Conservation (phyloP, 1,284 basidiomycete species). For the Porodaedalea pini region DNA sequence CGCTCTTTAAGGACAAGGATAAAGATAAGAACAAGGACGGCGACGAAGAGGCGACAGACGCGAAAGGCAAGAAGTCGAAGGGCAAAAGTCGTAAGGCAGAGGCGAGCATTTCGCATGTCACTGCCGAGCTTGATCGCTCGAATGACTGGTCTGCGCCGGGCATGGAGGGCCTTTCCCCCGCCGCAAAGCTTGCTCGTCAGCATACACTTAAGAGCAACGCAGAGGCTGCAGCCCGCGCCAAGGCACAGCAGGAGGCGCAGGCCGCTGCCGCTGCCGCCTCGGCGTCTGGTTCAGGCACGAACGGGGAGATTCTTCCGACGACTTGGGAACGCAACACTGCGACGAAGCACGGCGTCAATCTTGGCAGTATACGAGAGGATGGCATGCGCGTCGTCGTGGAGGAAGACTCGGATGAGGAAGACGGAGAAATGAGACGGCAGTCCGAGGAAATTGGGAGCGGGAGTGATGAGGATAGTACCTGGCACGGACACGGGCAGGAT, state of each 20-base stretch:
- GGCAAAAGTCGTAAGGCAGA: slow-evolving; percentile 66
- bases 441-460: slow-evolving; percentile 46
- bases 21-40: slow-evolving; percentile 62
- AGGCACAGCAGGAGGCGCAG: slow-evolving; percentile 48
- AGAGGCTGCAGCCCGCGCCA: slow-evolving; percentile 72
- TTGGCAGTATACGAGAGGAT: slow-evolving; percentile 42
- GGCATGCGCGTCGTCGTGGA: slow-evolving; percentile 66
- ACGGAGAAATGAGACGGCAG: slow-evolving; percentile 29
- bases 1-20: slow-evolving; percentile 89
- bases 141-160: slow-evolving; percentile 46
- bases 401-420: slow-evolving; percentile 54
- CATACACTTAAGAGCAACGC: slow-evolving; percentile 85
- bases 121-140: slow-evolving; percentile 77
- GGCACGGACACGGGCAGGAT: slow-evolving; percentile 37
- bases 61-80: slow-evolving; percentile 32
- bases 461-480: slow-evolving; percentile 60
- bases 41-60: slow-evolving; percentile 39
- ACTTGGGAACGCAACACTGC: slow-evolving; percentile 82
- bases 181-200: slow-evolving; percentile 86
- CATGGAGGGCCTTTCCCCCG: slow-evolving; percentile 82
- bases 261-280: slow-evolving; percentile 39
- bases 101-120: slow-evolving; percentile 79
- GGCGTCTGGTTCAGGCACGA: slow-evolving; percentile 27
- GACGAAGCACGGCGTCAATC: slow-evolving; percentile 38
- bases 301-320: slow-evolving; percentile 46